Evolutionary conservation across 768 basidiomycete species (phyloP).

Genomic region (Tylopilus subfusipes): DNA sequence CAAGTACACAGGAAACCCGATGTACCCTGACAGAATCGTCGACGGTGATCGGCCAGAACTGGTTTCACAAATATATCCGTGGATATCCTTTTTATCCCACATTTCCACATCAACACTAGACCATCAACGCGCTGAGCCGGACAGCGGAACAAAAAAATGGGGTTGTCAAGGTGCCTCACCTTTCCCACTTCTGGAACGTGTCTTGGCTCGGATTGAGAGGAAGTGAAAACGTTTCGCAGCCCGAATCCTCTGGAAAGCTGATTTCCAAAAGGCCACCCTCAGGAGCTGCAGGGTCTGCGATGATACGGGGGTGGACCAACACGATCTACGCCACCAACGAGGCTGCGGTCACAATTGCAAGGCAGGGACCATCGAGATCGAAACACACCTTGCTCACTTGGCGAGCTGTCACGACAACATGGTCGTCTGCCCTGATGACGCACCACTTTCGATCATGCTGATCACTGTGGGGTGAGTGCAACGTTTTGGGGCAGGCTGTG

Average conservation of each 20-base stretch:
- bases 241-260: constrained; percentile 57
- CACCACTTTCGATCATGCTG: constrained; percentile 74
- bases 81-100: constrained; percentile 45
- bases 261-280: constrained; percentile 51
- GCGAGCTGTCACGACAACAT: constrained; percentile 63
- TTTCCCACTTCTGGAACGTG: constrained; percentile 49
- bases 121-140: background rate
- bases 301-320: constrained; percentile 56
- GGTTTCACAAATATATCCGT: constrained; percentile 64
- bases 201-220: constrained; percentile 55
- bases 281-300: constrained; percentile 41
- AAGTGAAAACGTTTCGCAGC: constrained; percentile 53
- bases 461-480: background rate
- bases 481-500: background rate
- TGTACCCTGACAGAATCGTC: constrained; percentile 54
- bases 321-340: constrained; percentile 49
- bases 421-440: constrained; percentile 54
- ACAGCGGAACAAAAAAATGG: background rate
- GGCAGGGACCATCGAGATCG: background rate
- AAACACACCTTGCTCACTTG: constrained; percentile 51
- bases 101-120: constrained; percentile 53
- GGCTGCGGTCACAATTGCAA: background rate
- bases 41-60: constrained; percentile 45
- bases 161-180: constrained; percentile 38
- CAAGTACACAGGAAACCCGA: constrained; percentile 59